phyloP scores from a whole-genome alignment of 805 yeast genomes.

The Kodamaea leandrae region DNA sequence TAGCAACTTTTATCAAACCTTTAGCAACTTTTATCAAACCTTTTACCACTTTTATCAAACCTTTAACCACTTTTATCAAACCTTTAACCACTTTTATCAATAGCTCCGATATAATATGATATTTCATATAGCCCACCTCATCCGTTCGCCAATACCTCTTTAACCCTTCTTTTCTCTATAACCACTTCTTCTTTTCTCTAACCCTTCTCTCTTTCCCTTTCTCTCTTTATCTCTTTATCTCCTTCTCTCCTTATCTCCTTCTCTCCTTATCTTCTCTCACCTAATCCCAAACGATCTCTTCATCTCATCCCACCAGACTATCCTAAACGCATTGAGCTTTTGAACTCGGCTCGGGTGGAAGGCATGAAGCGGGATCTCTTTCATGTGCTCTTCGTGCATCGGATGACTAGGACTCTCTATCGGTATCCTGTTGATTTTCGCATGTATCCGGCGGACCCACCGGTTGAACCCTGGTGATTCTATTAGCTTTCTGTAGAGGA shows the following conservation, averaged over 20 bases:
- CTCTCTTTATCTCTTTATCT: background rate
- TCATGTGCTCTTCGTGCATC: conserved; percentile 12
- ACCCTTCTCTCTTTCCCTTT: background rate
- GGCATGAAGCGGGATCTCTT: conserved; percentile 20
- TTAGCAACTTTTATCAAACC: too few species aligned
- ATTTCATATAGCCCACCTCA: background rate
- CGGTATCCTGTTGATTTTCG: conserved; percentile 59
- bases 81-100: too few species aligned
- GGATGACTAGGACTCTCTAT: conserved; percentile 30
- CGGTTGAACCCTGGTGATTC: conserved; percentile 58
- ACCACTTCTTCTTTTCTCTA: background rate
- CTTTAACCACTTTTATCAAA: too few species aligned
- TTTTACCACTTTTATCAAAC: too few species aligned
- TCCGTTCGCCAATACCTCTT: background rate
- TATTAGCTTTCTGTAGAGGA: conserved; percentile 44
- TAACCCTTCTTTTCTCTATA: too few species aligned
- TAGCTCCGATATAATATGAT: too few species aligned
- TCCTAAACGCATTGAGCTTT: conserved; percentile 57
- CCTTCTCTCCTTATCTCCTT: background rate
- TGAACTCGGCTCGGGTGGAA: conserved; percentile 54
- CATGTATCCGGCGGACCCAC: conserved; percentile 62
- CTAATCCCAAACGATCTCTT: conserved; percentile 51
- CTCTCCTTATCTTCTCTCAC: conserved; percentile 17
- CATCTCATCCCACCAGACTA: conserved; percentile 60
- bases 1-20: too few species aligned